phyloP scores from a whole-genome alignment of 345 rosid genomes.

The Jatropha curcas region DNA sequence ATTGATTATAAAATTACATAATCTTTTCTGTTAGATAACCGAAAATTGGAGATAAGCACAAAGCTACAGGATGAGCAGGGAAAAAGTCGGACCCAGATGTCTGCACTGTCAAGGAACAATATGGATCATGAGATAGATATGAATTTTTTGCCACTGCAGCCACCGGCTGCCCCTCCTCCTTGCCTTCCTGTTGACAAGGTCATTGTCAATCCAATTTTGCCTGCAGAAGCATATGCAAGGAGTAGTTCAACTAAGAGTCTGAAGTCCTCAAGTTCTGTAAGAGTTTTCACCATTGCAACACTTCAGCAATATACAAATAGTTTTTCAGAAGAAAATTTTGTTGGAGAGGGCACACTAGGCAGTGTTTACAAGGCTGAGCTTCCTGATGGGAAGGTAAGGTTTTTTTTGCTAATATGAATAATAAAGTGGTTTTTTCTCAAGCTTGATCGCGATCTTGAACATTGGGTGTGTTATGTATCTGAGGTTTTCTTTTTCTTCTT shows the following conservation, averaged over 20 bases:
- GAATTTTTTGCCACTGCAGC: slow-evolving; percentile 34
- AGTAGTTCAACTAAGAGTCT: slow-evolving; percentile 34
- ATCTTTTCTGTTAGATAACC: slow-evolving; percentile 42
- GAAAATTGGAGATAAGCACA: slow-evolving; percentile 31
- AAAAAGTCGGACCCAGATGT: slow-evolving; percentile 30
- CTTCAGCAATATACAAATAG: slow-evolving; percentile 84
- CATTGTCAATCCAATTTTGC: slow-evolving; percentile 37
- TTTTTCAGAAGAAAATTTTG: slow-evolving; percentile 68
- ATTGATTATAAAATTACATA: slow-evolving; percentile 38
- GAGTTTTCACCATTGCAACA: slow-evolving; percentile 61
- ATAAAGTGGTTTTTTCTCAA: neutral
- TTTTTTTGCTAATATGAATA: slow-evolving; percentile 3
- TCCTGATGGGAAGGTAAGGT: slow-evolving; percentile 70
- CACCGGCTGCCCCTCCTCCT: slow-evolving; percentile 49
- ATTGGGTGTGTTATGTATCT: neutral
- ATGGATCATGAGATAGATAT: slow-evolving; percentile 26
- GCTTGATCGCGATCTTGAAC: neutral
- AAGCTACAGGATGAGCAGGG: slow-evolving; percentile 40
- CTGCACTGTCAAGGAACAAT: slow-evolving; percentile 34
- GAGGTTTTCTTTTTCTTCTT: neutral
- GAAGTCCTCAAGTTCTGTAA: slow-evolving; percentile 40
- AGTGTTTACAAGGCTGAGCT: slow-evolving; percentile 75
- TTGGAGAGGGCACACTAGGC: slow-evolving; percentile 81
- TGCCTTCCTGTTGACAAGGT: slow-evolving; percentile 39
- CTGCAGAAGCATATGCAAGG: slow-evolving; percentile 20